Percentiles rank a stretch among this genome's conserved stretches.
Conservation (phyloP, 2,329 filamentous ascomycete species). For the Hypoxylon rubiginosum region DNA sequence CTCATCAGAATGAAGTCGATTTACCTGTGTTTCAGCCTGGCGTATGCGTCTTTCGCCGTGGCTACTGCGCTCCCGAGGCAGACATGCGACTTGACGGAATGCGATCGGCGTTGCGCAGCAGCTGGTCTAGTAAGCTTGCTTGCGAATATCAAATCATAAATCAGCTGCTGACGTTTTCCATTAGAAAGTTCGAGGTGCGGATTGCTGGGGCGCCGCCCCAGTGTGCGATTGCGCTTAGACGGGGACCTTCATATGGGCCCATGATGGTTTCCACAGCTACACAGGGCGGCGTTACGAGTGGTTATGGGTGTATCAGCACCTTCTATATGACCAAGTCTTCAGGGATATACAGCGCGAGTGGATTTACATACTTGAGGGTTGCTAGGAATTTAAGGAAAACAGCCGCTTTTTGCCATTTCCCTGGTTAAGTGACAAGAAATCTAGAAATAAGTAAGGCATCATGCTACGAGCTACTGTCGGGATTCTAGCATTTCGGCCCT, state of each 20-base stretch:
- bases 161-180: not conserved
- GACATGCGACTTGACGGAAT: slow-evolving; percentile 1
- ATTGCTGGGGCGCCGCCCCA: not conserved
- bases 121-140: not conserved
- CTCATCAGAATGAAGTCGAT: not conserved
- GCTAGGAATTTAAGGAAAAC: too few species aligned
- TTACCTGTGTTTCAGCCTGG: not conserved
- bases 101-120: not conserved
- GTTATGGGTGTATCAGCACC: not conserved
- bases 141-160: not conserved
- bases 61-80: not conserved
- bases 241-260: not conserved
- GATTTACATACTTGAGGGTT: not conserved
- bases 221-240: slow-evolving; percentile 1
- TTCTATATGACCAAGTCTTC: not conserved
- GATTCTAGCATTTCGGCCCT: too few species aligned
- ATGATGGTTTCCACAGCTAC: not conserved
- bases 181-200: not conserved
- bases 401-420: too few species aligned
- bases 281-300: not conserved
- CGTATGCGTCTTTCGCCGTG: not conserved
- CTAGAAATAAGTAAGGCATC: too few species aligned
- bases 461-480: too few species aligned
- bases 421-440: too few species aligned
- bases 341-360: not conserved